Conservation (phyloP, 257 asterid genomes). For the Avicennia marina region DNA sequence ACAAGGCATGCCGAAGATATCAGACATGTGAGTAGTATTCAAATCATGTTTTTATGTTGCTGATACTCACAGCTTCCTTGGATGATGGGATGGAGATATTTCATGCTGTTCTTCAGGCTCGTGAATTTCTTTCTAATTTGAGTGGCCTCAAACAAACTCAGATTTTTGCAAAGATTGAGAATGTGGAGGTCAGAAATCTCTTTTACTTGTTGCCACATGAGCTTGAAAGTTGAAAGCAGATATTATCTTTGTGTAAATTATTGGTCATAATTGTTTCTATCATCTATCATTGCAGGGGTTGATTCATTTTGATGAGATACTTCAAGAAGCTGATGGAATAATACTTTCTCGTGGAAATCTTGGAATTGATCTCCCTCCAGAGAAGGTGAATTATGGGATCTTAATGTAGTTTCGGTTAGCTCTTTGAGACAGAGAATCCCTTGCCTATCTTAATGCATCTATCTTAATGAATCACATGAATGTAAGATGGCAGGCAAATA, state of each 20-base stretch:
- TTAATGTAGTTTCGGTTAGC: no score
- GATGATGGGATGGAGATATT: neutral
- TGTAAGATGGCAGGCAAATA: no score
- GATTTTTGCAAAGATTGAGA: conserved; percentile 55
- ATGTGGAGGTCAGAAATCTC: conserved; percentile 42
- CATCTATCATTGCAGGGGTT: conserved; percentile 35
- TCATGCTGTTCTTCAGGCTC: conserved; percentile 34
- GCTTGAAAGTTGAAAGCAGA: neutral
- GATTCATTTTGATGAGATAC: conserved; percentile 63
- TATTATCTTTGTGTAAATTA: neutral
- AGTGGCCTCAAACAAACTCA: conserved; percentile 51
- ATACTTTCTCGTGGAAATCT: conserved; percentile 69
- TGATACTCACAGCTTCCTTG: neutral
- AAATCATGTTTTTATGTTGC: neutral
- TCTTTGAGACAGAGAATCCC: neutral
- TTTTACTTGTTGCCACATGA: neutral
- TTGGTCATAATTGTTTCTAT: neutral
- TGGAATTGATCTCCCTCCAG: conserved; percentile 75
- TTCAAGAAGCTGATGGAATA: conserved; percentile 68
- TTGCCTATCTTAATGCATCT: no score
- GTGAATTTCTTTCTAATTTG: conserved; percentile 46
- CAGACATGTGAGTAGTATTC: conserved; percentile 41
- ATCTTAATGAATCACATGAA: no score
- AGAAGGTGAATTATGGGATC: conserved; percentile 32
- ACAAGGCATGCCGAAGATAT: conserved; percentile 63